These are phyloP conservation scores for Claviceps spartinae DNA, from an alignment of 2,329 filamentous ascomycete species.

Conservation along the genomic window DNA sequence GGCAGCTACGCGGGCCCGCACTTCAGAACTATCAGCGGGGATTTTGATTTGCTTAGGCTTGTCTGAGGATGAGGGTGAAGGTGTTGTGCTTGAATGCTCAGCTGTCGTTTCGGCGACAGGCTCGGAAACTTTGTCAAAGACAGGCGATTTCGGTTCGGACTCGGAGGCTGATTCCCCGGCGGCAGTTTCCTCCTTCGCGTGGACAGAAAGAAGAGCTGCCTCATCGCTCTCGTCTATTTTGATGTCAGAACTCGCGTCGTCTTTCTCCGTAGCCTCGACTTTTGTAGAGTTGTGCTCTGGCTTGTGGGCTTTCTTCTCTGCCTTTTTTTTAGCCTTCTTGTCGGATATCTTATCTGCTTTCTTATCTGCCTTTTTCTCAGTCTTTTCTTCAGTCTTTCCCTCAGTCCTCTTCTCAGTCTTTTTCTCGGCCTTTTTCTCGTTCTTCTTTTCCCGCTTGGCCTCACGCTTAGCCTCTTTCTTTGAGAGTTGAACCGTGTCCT, in stretches of 20 bases:
- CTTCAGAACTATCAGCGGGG: slow-evolving; percentile 57
- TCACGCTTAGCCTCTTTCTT: slow-evolving; percentile 39
- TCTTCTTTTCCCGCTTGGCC: slow-evolving; percentile 24
- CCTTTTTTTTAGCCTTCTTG: too few relatives aligned
- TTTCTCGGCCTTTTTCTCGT: slow-evolving; percentile 27
- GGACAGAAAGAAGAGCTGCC: slow-evolving; percentile 13
- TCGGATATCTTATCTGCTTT: too few relatives aligned
- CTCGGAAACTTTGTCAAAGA: slow-evolving; percentile 40
- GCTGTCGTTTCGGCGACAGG: slow-evolving; percentile 22
- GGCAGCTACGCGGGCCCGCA: slow-evolving; percentile 66
- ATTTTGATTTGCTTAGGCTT: slow-evolving; percentile 54
- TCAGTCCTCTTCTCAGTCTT: slow-evolving; percentile 18
- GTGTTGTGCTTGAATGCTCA: slow-evolving; percentile 44
- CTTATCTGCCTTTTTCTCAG: neutral
- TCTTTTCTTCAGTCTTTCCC: slow-evolving; percentile 11
- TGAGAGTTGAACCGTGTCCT: slow-evolving; percentile 34
- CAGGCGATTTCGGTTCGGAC: slow-evolving; percentile 36
- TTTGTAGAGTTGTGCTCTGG: too few relatives aligned
- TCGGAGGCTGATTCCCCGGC: slow-evolving; percentile 34
- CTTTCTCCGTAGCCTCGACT: neutral
- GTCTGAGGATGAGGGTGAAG: slow-evolving; percentile 55
- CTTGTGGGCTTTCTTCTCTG: too few relatives aligned
- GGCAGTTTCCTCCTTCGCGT: slow-evolving; percentile 29
- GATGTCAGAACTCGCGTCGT: slow-evolving; percentile 9
- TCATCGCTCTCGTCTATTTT: slow-evolving; percentile 2